These are phyloP conservation scores for Nemania sp. DNA, from an alignment of 2,329 filamentous ascomycete species.

Conservation along the genomic window DNA sequence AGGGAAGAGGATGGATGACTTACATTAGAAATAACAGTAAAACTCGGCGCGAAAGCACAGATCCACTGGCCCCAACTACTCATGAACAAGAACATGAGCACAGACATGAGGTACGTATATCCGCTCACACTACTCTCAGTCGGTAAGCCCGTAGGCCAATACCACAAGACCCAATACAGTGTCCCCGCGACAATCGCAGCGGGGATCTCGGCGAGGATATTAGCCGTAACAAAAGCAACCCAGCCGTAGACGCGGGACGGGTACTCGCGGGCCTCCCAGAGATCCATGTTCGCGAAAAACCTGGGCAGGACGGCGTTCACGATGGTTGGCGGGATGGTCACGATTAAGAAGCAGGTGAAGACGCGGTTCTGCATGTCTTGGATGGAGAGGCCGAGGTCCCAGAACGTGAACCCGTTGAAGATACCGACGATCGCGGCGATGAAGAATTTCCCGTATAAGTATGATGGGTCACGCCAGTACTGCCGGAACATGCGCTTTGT, in stretches of 20 bases:
- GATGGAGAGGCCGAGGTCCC: slow-evolving; percentile 65
- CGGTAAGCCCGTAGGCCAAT: slow-evolving; percentile 73
- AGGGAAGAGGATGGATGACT: slow-evolving; percentile 27
- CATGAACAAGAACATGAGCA: slow-evolving; percentile 78
- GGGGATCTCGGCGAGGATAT: slow-evolving; percentile 73
- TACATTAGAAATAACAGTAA: slow-evolving; percentile 75
- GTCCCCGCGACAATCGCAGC: slow-evolving; percentile 65
- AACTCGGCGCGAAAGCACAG: slow-evolving; percentile 76
- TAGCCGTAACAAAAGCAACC: slow-evolving; percentile 74
- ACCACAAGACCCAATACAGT: slow-evolving; percentile 76
- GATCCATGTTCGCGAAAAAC: slow-evolving; percentile 71
- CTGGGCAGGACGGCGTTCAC: slow-evolving; percentile 77
- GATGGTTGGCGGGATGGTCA: slow-evolving; percentile 69
- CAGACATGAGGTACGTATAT: slow-evolving; percentile 77
- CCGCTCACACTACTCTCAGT: slow-evolving; percentile 66
- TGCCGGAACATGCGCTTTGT: slow-evolving; percentile 72
- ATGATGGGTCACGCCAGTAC: slow-evolving; percentile 76
- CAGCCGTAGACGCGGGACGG: slow-evolving; percentile 77
- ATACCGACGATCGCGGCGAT: slow-evolving; percentile 70
- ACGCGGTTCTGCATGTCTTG: slow-evolving; percentile 76
- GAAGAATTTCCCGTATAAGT: slow-evolving; percentile 78
- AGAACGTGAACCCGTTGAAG: slow-evolving; percentile 82
- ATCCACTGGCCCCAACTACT: slow-evolving; percentile 83
- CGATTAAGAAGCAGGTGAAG: slow-evolving; percentile 71
- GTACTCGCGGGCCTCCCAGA: slow-evolving; percentile 75